phyloP scores from a whole-genome alignment of 2,329 filamentous ascomycete species.

The Fusarium sp. region DNA sequence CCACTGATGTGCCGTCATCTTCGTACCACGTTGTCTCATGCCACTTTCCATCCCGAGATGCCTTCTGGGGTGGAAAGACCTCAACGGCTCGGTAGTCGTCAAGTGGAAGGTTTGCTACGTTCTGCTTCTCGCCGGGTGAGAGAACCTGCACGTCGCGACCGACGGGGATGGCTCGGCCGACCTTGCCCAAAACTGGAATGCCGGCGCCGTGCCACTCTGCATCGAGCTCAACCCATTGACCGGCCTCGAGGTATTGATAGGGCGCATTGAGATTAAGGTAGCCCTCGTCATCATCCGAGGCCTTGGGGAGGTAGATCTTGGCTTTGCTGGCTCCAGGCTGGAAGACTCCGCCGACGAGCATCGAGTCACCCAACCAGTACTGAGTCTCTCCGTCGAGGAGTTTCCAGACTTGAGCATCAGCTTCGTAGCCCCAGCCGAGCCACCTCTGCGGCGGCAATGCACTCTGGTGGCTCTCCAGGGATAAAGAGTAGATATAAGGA shows the following conservation, averaged over 20 bases:
- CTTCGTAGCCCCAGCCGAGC: conserved; percentile 80
- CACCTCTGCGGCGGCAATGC: conserved; percentile 76
- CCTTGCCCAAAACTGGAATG: conserved; percentile 56
- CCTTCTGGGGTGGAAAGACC: conserved; percentile 55
- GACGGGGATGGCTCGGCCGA: conserved; percentile 56
- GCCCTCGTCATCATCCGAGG: conserved; percentile 67
- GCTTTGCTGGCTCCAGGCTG: conserved; percentile 67
- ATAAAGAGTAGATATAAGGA: conserved; percentile 77
- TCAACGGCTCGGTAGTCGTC: conserved; percentile 60
- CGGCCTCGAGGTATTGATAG: conserved; percentile 66
- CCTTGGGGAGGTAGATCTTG: conserved; percentile 71
- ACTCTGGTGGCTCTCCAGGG: conserved; percentile 70
- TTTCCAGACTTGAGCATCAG: conserved; percentile 75
- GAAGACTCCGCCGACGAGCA: conserved; percentile 77
- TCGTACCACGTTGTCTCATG: conserved; percentile 54
- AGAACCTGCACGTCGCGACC: conserved; percentile 55
- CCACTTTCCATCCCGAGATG: conserved; percentile 35
- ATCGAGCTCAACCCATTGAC: conserved; percentile 56
- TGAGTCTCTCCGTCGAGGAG: conserved; percentile 75
- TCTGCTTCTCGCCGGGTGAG: conserved; percentile 53
- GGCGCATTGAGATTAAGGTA: conserved; percentile 74
- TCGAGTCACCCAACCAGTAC: conserved; percentile 77
- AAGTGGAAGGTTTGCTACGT: conserved; percentile 55
- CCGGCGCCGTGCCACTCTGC: conserved; percentile 59
- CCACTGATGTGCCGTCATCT: conserved; percentile 54